These are phyloP conservation scores for Trichoderma endophyticum DNA, from an alignment of 2,329 filamentous ascomycete species.

Conservation along the genomic window DNA sequence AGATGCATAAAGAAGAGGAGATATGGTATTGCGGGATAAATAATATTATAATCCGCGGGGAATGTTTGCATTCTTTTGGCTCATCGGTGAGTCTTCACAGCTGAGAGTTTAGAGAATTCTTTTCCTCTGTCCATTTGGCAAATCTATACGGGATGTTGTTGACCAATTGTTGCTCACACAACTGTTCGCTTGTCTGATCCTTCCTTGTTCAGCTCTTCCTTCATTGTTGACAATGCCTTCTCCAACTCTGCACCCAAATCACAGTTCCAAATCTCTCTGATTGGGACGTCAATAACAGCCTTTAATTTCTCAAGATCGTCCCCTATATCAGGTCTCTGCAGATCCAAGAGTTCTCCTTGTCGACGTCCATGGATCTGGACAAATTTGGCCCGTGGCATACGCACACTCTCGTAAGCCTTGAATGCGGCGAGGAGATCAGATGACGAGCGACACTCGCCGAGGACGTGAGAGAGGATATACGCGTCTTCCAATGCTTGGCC, in stretches of 20 bases:
- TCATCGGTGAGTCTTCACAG: background rate
- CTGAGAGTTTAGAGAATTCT: background rate
- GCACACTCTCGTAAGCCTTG: slow-evolving; percentile 19
- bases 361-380: slow-evolving; percentile 20
- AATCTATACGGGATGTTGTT: background rate
- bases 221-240: background rate
- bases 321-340: slow-evolving; percentile 8
- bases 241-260: background rate
- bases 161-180: background rate
- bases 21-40: background rate
- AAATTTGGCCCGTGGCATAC: slow-evolving; percentile 19
- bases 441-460: slow-evolving; percentile 8
- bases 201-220: background rate
- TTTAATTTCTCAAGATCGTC: slow-evolving; percentile 18
- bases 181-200: no score
- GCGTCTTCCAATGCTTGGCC: slow-evolving; percentile 41
- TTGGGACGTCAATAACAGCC: slow-evolving; percentile 2
- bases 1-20: background rate
- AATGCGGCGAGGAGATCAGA: slow-evolving; percentile 17
- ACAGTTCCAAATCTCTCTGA: slow-evolving; percentile 12
- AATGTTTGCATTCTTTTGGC: background rate
- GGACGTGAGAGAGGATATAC: slow-evolving; percentile 24
- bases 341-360: slow-evolving; percentile 18
- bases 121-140: background rate
- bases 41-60: background rate